Conservation (phyloP, 768 basidiomycete genomes). For the Leucocoprinus birnbaumii region DNA sequence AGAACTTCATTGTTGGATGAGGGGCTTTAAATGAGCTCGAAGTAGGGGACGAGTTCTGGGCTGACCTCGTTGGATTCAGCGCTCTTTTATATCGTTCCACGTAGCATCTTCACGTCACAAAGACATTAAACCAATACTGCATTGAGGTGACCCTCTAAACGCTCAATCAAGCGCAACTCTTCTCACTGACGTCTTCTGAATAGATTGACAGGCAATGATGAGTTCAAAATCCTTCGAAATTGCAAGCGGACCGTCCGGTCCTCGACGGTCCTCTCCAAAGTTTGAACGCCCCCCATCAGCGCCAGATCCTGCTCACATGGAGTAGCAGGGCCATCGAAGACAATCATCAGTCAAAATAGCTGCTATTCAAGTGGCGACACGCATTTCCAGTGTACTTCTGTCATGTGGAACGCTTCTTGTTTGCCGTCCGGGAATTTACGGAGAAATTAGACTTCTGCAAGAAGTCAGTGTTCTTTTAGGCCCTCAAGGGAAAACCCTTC, state of each 20-base stretch:
- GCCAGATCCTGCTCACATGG: not conserved
- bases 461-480: not conserved
- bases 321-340: not conserved
- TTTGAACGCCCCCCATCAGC: not conserved
- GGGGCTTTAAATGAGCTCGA: conserved; percentile 1
- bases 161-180: not conserved
- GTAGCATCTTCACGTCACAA: not conserved
- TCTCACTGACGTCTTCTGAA: conserved; percentile 10
- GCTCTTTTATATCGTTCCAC: conserved; percentile 7
- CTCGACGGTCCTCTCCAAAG: conserved; percentile 2
- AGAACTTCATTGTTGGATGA: conserved; percentile 28
- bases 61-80: not conserved
- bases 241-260: conserved; percentile 11
- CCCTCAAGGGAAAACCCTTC: not conserved
- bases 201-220: not conserved
- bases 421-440: not conserved
- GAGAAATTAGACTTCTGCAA: conserved; percentile 11
- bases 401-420: conserved; percentile 2
- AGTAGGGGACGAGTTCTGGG: conserved; percentile 3
- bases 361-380: not conserved
- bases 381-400: not conserved
- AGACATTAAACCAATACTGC: not conserved
- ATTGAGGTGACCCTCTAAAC: not conserved
- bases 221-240: not conserved
- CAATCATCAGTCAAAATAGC: not conserved